Evolutionary conservation across 257 asterid genomes (phyloP).

Genomic region (Solanum tarapatanum): DNA sequence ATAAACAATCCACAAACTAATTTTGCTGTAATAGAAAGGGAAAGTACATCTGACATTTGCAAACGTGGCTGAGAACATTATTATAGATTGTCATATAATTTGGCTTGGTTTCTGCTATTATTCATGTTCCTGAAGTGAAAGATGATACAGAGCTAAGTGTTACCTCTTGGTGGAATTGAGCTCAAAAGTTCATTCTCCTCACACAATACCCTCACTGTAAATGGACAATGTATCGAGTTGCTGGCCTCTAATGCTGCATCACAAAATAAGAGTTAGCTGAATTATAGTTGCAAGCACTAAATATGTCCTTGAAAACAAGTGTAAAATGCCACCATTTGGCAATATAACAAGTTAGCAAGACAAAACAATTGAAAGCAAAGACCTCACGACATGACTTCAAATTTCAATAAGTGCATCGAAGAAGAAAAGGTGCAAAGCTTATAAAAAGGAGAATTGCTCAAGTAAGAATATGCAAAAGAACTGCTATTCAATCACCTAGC

Average conservation of each 20-base stretch:
- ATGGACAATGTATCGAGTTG: constrained; percentile 38
- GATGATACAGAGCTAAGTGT: background rate
- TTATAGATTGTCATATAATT: background rate
- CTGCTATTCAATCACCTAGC: background rate
- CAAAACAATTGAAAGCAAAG: background rate
- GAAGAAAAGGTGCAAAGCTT: background rate
- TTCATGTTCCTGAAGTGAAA: background rate
- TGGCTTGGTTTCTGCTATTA: background rate
- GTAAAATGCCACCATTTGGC: background rate
- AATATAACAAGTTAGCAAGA: background rate
- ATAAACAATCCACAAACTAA: background rate
- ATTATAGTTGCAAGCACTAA: background rate
- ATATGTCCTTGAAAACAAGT: background rate
- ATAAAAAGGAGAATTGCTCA: background rate
- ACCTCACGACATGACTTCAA: background rate
- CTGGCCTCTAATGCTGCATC: constrained; percentile 77
- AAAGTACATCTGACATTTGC: background rate
- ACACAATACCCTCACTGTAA: constrained; percentile 42
- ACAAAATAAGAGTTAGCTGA: constrained; percentile 1
- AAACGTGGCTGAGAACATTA: background rate
- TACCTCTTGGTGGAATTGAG: constrained; percentile 62
- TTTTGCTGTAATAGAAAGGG: background rate
- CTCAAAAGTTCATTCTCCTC: constrained; percentile 51
- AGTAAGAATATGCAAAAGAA: background rate
- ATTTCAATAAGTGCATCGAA: background rate